Evolutionary conservation across 805 yeast genomes (phyloP), one percentile per base, ranked within the genome.

Genomic region (Teunomyces tritomae): DNA sequence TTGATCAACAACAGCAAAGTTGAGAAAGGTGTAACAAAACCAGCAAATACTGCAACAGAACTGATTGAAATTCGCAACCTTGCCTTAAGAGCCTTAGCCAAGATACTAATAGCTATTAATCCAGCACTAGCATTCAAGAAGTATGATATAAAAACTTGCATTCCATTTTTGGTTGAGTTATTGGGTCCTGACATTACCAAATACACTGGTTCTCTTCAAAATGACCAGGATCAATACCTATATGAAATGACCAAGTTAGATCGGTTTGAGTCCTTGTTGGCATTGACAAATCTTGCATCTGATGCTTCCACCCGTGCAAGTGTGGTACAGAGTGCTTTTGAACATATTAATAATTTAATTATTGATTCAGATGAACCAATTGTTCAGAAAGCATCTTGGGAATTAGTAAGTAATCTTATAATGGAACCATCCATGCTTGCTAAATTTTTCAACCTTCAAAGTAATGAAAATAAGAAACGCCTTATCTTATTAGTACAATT

Each of bases 201-300:
- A 13, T 62, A 64, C 44, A 16, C 50, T 2, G 59, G 61, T 1
- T 8, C 43, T 1, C 16, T 49, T 2, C 33, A 30, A 8, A 29
- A 26, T 16, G 30, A 14, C n/a, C 42, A 43, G 9, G 59, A 59
- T 4, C 30, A 45, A 8, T 65, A 63, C 39, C 46, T 63, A 4
- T 41, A 66, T 43, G 74, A 71, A 0, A 50, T 70, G 14, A 63
- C 73, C 1, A 52, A 53, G 3, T 53, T 75, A 10, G 84, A 79
- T 48, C 72, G 76, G 16, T 78, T 76, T 53, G 85, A 83, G 55
- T 68, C 83, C 0, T 64, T 87, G 34, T 58, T 84, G 17, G 88
- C 91, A 0, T 70, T 87, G 27, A 87, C 92, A 1, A 87, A 87
- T 61, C 53, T 85, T 6, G 78, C 89, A 0, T 74, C 88, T 0